Base-by-base conservation (phyloP, 2,329 filamentous ascomycete species). In the Fusarium mangiferae region DNA sequence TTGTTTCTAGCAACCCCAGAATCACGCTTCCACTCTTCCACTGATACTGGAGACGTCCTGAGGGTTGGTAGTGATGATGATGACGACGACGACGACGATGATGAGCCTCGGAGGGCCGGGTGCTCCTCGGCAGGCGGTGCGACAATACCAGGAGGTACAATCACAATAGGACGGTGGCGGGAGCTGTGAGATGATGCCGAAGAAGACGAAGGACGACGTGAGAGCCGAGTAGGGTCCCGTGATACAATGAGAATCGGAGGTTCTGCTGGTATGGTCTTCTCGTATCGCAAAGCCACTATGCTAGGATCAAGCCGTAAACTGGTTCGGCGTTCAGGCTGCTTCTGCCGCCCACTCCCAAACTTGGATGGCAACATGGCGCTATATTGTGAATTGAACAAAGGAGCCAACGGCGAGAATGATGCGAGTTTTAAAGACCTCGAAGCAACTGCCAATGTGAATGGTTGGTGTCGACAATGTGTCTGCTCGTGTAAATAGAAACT, bases 251-350 rank as follows among this genome's bases (percentile, higher is more conserved):
- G 86, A 72, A 90, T 88, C 41, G 90, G 90, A 67, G 87, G 87
- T 79, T 88, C 86, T 54, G 87, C 87, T 75, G 88, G 85, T 57
- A 86, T 82, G 41, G 88, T 89, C 80, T 91, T 86, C 78, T 92
- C 90, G 82, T 92, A 91, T 66, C 88, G 87, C 62, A 91, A 78
- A 54, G 86, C 86, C 66, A 91, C 84, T 75, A 91, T 80, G 73
- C 80, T 82, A 46, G 83, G 81, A 74, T 89, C 87, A 77, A 87
- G 86, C 68, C 85, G 83, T 76, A 88, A 81, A 39, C 79, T 78
- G 24, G 77, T 69, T 67, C 75, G 79, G 48, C 75, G 75, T 69
- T 81, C 78, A 26, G 85, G 79, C 72, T 79, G 81, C 77, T 80
- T 85, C 73, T 83, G 80, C 74, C 86, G 84, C 78, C 84, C 79